Evolutionary conservation across 2,329 filamentous ascomycete genomes (phyloP).

Genomic region (Neodidymelliopsis sp.): DNA sequence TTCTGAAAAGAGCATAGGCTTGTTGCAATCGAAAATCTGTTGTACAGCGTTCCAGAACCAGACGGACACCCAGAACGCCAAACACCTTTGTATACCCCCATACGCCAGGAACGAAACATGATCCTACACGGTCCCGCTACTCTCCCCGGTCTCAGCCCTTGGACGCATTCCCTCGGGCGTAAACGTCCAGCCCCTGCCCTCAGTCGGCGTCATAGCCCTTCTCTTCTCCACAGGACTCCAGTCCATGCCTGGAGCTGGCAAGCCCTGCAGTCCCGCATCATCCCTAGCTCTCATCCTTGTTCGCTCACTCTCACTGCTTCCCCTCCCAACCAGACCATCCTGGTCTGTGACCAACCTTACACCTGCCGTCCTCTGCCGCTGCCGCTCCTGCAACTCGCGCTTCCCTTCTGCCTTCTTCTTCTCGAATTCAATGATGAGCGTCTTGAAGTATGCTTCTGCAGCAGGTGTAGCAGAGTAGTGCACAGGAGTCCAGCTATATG

Average conservation of each 20-base stretch:
- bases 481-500: conserved; percentile 83
- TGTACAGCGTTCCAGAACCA: background rate
- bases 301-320: conserved; percentile 16
- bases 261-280: conserved; percentile 40
- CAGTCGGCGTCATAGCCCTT: conserved; percentile 51
- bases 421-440: conserved; percentile 75
- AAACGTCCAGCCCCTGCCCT: conserved; percentile 41
- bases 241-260: conserved; percentile 45
- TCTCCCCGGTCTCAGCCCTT: conserved; percentile 49
- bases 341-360: conserved; percentile 47
- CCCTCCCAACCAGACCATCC: conserved; percentile 22
- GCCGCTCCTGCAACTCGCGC: conserved; percentile 40
- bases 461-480: conserved; percentile 83
- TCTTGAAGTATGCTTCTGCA: conserved; percentile 84
- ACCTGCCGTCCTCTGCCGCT: conserved; percentile 43
- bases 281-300: conserved; percentile 38
- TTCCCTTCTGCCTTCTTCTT: conserved; percentile 61
- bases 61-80: background rate
- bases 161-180: conserved; percentile 39
- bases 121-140: conserved; percentile 39
- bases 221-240: conserved; percentile 50
- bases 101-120: background rate
- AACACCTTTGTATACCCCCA: background rate
- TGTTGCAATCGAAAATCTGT: background rate
- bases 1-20: conserved; percentile 6